Conservation (phyloP, 1,284 basidiomycete species). For the Melanopsichium pennsylvanicum region DNA sequence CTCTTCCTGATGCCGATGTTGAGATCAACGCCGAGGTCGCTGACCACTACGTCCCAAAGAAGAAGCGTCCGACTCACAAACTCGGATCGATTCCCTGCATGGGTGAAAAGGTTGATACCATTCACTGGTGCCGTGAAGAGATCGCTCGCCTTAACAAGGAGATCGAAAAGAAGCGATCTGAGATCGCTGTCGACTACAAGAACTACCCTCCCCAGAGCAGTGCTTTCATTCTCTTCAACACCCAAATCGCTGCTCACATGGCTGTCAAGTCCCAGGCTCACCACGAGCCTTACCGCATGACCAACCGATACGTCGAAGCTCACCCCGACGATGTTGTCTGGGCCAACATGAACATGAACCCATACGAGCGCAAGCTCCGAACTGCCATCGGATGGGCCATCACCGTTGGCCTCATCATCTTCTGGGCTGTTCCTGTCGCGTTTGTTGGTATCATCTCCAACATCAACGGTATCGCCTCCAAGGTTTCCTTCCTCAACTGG, state of each 20-base stretch:
- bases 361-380: constrained; percentile 80
- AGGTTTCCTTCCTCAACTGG: constrained; percentile 80
- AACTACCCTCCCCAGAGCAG: constrained; percentile 71
- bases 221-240: constrained; percentile 89
- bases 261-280: constrained; percentile 47
- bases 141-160: constrained; percentile 70
- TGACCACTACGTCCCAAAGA: constrained; percentile 58
- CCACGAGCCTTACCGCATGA: constrained; percentile 61
- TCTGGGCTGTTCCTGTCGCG: constrained; percentile 70
- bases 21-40: constrained; percentile 54
- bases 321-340: constrained; percentile 79
- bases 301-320: constrained; percentile 50
- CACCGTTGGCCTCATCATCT: constrained; percentile 73
- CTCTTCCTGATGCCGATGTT: constrained; percentile 34
- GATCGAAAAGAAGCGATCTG: constrained; percentile 71
- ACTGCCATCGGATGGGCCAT: constrained; percentile 69
- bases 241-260: constrained; percentile 76
- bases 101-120: constrained; percentile 80
- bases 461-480: constrained; percentile 75
- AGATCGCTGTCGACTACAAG: constrained; percentile 71
- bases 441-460: constrained; percentile 89
- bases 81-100: constrained; percentile 73
- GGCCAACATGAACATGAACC: constrained; percentile 84
- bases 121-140: constrained; percentile 81
- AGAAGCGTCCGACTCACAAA: constrained; percentile 77